Conservation (phyloP, 495 filamentous ascomycete species). For the Neurospora africana region DNA sequence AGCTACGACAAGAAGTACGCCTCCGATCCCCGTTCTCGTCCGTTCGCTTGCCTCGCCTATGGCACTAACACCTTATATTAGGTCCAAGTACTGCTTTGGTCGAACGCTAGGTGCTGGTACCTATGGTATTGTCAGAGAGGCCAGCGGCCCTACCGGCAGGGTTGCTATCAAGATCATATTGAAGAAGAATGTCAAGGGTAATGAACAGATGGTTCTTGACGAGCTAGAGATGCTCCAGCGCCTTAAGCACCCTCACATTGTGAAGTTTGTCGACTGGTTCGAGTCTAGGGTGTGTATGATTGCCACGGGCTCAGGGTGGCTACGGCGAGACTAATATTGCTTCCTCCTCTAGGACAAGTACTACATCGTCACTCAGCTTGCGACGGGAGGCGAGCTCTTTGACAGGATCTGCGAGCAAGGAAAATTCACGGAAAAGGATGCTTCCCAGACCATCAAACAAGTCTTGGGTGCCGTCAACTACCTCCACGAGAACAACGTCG, state of each 20-base stretch:
- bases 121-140: constrained; percentile 96
- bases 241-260: constrained; percentile 90
- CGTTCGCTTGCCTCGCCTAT: neutral
- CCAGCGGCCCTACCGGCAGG: constrained; percentile 70
- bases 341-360: constrained; percentile 80
- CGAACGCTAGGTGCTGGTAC: constrained; percentile 91
- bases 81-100: constrained; percentile 81
- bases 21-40: neutral
- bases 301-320: neutral
- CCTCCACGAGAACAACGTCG: constrained; percentile 88
- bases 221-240: constrained; percentile 86
- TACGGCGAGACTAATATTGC: constrained; percentile 2
- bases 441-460: constrained; percentile 90
- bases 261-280: constrained; percentile 98
- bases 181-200: constrained; percentile 98
- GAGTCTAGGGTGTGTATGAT: constrained; percentile 64
- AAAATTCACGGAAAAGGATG: constrained; percentile 98
- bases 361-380: constrained; percentile 97
- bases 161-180: constrained; percentile 98
- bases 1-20: constrained; percentile 95
- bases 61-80: constrained; percentile 24
- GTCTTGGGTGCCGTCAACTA: constrained; percentile 92
- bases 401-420: constrained; percentile 97
- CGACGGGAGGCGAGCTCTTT: constrained; percentile 93
- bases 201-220: constrained; percentile 97